Base-by-base conservation (phyloP, 257 asterid species). In the Gentiana straminea region DNA sequence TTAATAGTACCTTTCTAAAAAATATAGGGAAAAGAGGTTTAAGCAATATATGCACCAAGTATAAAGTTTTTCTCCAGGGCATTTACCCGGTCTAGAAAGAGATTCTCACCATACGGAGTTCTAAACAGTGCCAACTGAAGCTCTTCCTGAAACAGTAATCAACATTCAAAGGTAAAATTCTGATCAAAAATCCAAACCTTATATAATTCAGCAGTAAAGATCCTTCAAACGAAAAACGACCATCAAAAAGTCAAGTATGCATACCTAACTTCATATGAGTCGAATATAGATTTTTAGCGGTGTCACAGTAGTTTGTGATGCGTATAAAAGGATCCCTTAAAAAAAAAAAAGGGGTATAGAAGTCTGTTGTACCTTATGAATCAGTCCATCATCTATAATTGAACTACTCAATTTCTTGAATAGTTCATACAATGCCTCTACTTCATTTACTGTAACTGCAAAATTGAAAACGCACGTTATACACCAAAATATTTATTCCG, bases 1-100 rank as follows among this genome's bases (percentile, higher is more conserved):
- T 24, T 24, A 24, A 24, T 24, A 24, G 24, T 24, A 24, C 24
- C 24, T 24, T 24, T 24, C 24, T 24, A 5, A 0, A 41, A 41
- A 41, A 10, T 5, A 41, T 5, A 41, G 2, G 46, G 4, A 8
- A 13, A 60, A 36, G 45, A 32, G 41, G 24, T 33, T 35, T 34
- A 45, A 38, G 15, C 44, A 3, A 12, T 8, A 38, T 15, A 33
- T 36, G 48, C 32, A 10, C 7, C 4, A 44, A 13, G 5, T 13
- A 52, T 32, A 51, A n/a, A 35, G 32, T 36, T n/a, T 58, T 35
- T 46, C 52, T 33, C 41, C 4, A 67, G 56, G 15, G 65, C 50
- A 62, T 61, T 83, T 86, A 90, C 96, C 91, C 96, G 73, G 63
- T 84, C 96, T 73, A 86, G 61, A 59, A 86, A 84, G 67, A 90